A percentile compares a stretch with the other conserved stretches of the same genome.
Evolutionary conservation across 2,329 filamentous ascomycete genomes (phyloP).

Genomic region (Sclerotinia nivalis): DNA sequence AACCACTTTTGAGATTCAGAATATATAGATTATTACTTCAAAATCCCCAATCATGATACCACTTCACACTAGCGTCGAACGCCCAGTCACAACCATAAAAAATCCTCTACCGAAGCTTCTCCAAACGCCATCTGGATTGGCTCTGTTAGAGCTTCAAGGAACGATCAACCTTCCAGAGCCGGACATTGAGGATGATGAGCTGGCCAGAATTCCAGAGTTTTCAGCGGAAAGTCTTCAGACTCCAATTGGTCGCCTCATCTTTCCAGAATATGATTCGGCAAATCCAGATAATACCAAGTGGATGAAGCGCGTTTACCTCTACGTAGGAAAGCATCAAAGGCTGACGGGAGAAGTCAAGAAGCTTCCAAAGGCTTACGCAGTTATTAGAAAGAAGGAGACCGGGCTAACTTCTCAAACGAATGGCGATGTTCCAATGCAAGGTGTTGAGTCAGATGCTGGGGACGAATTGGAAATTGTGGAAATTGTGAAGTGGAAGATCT

Average conservation of each 20-base stretch:
- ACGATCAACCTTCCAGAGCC: slow-evolving; percentile 72
- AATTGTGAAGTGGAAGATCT: slow-evolving; percentile 80
- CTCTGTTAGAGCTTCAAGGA: slow-evolving; percentile 89
- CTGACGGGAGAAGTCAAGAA: slow-evolving; percentile 90
- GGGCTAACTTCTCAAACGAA: slow-evolving; percentile 23
- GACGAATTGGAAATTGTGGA: slow-evolving; percentile 82
- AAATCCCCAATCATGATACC: slow-evolving; percentile 3
- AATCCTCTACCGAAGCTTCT: slow-evolving; percentile 75
- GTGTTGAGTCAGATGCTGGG: slow-evolving; percentile 71
- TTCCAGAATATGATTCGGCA: slow-evolving; percentile 69
- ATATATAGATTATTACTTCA: neutral
- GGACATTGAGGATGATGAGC: slow-evolving; percentile 39
- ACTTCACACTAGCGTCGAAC: slow-evolving; percentile 7
- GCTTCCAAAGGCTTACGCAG: slow-evolving; percentile 72
- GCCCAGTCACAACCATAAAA: neutral
- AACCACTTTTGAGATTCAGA: neutral
- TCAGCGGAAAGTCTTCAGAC: slow-evolving; percentile 44
- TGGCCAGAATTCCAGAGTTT: slow-evolving; percentile 15
- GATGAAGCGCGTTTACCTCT: slow-evolving; percentile 90
- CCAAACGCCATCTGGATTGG: slow-evolving; percentile 85
- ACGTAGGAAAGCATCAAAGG: slow-evolving; percentile 84
- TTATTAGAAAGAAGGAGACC: slow-evolving; percentile 62
- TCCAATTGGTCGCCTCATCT: slow-evolving; percentile 71
- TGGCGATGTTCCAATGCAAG: slow-evolving; percentile 38
- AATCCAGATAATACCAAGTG: slow-evolving; percentile 63